Base-by-base conservation (phyloP, 2,329 filamentous ascomycete genomes). In the Aspergillus costaricaensis region DNA sequence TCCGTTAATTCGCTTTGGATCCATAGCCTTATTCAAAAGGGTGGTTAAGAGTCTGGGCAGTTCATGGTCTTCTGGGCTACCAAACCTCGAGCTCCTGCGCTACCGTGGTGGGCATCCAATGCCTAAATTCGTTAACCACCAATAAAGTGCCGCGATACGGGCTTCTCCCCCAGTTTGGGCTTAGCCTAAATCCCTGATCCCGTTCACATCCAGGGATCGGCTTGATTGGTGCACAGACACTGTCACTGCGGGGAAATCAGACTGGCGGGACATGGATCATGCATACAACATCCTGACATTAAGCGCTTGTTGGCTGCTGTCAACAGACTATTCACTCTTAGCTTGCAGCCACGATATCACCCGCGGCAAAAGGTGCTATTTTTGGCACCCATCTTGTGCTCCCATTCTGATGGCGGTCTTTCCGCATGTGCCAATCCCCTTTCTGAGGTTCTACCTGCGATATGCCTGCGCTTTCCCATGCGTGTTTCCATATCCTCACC, bases 351-450 rank as follows among this genome's bases (percentile, higher is more conserved):
- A 25, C 23, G 25, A 30, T 15, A 17, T 4, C 47, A n/a, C 21
- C n/a, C 43, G 36, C 51, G 43, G 17, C 51, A 27, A n/a, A 27
- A 50, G 14, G 4, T 53, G 49, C 50, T 59, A 59, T 59, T 59
- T 59, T 59, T 59, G 38, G 47, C 2, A 52, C 32, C 50, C 44
- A 51, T 56, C 30, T 36, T 41, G 48, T 49, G 12, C n/a, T 17
- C 47, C 47, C 21, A 23, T 8, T 8, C 21, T 8, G 23, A 30
- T 15, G 23, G n/a, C 27, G 44, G 30, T 56, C 21, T 27, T 36
- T 10, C 47, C 36, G 19, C 15, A 14, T 36, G 19, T 19, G 52
- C 32, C 47, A 49, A 50, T 30, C 8, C 10, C 38, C 36, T 8
- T n/a, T 21, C 47, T 32, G 14, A 30, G 47, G 15, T 15, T 49